Evolutionary conservation across 1,139 yeast species (phyloP), one percentile per base, ranked within the genome.

Genomic region (Yamadazyma pseudoaaseri): DNA sequence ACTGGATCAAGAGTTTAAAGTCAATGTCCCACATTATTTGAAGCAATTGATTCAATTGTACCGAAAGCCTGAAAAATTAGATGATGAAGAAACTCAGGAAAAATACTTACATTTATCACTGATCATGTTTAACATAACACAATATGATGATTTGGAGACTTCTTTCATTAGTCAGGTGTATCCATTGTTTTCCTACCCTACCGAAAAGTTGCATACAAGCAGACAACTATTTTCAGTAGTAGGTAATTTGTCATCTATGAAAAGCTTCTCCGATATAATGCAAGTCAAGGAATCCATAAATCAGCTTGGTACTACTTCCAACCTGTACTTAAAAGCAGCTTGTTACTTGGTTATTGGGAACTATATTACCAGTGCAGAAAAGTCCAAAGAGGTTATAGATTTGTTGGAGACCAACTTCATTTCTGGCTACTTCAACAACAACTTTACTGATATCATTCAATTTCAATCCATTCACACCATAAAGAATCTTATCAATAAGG

Each of bases 401-500:
- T 6, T 39, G 6, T 41, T 60, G 4, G 44, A 36, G 6, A 23
- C 31, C 3, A 29, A 30, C 2, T 58, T 65, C 18, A 38, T 60
- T 16, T 26, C 31, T 5, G 32, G 39, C 4, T 54, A 61, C 31
- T 55, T 64, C 35, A 34, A 43, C 15, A 36, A 44, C 25, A 44
- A 38, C 2, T 55, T 64, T 36, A 52, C 50, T 16, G 75, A 70
- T 43, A 54, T 68, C 4, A 52, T 70, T 3, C 73, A 65, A 39
- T 53, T 54, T 29, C 76, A 70, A 45, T 55, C 64, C 2, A 48
- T 63, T 28, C 74, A 68, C 45, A 43, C 64, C 39, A 47, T 68
- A 36, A 60, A 51, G 28, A 65, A 69, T 39, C 35, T 61, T 20
- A 36, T 65, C 40, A 45, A 51, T 22, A 22, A 20, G 9, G 37